Evolutionary conservation across 2,329 filamentous ascomycete species (phyloP).

Genomic region (Penicillium sp.): DNA sequence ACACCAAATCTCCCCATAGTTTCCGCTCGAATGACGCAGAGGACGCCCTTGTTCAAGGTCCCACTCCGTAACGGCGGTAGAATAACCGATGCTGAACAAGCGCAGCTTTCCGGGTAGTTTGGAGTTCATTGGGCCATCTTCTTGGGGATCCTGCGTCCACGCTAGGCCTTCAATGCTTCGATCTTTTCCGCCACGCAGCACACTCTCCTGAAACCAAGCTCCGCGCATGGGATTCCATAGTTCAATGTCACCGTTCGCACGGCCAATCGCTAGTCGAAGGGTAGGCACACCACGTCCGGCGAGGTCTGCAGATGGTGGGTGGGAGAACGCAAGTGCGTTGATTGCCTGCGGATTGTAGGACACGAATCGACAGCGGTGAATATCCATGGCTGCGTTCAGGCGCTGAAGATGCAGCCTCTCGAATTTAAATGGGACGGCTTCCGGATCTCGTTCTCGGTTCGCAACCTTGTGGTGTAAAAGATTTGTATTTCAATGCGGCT

Average conservation of each 20-base stretch:
- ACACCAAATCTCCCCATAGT: conserved; percentile 96
- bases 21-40: conserved; percentile 76
- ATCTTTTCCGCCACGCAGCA: conserved; percentile 75
- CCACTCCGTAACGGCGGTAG: conserved; percentile 90
- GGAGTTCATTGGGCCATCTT: conserved; percentile 51
- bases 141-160: conserved; percentile 83
- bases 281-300: conserved; percentile 49
- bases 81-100: conserved; percentile 94
- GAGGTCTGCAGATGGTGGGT: conserved; percentile 51
- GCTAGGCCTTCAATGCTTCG: conserved; percentile 83
- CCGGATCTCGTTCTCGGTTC: too few relatives aligned
- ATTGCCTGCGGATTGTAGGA: conserved; percentile 87
- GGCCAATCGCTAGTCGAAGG: conserved; percentile 77
- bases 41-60: conserved; percentile 74
- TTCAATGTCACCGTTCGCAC: conserved; percentile 92
- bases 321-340: conserved; percentile 90
- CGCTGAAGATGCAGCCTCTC: conserved; percentile 14
- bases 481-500: conserved; percentile 9
- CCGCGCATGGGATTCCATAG: conserved; percentile 88
- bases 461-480: too few relatives aligned
- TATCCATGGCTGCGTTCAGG: conserved; percentile 61
- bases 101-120: conserved; percentile 65
- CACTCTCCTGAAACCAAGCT: conserved; percentile 82
- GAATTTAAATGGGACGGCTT: not conserved
- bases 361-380: conserved; percentile 95